A percentile compares a stretch with the other conserved stretches of the same genome.
phyloP scores from a whole-genome alignment of 208 protist genomes.

The Acanthamoeba lenticulata region DNA sequence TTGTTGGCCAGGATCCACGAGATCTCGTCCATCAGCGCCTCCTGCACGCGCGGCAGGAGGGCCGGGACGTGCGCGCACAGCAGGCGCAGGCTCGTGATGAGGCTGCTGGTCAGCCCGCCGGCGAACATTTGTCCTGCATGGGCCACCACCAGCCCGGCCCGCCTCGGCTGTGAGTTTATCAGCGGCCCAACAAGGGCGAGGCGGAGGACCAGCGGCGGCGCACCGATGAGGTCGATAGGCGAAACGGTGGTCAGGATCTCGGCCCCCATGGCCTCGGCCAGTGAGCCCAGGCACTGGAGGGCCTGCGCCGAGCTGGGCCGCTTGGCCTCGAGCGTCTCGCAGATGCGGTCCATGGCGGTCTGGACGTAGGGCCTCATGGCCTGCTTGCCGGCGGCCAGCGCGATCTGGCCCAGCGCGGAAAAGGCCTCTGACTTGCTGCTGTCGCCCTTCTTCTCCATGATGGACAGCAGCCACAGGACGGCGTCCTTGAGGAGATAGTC shows the following conservation, averaged over 20 bases:
- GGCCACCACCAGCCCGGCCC: neutral
- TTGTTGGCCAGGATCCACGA: constrained; percentile 49
- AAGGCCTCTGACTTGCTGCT: constrained; percentile 72
- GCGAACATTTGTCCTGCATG: constrained; percentile 76
- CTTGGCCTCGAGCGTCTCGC: constrained; percentile 68
- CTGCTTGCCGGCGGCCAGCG: constrained; percentile 71
- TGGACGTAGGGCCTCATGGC: constrained; percentile 79
- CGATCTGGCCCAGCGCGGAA: constrained; percentile 82
- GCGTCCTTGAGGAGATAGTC: constrained; percentile 58
- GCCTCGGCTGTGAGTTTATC: too few species aligned
- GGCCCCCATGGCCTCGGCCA: constrained; percentile 78
- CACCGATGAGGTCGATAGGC: neutral
- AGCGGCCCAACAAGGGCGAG: too few species aligned
- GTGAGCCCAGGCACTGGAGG: constrained; percentile 80
- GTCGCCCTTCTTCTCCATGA: constrained; percentile 22
- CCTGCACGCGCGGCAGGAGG: constrained; percentile 81
- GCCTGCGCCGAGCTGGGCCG: constrained; percentile 70
- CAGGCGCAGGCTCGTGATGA: constrained; percentile 73
- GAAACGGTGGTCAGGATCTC: constrained; percentile 51
- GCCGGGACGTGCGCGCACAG: constrained; percentile 75
- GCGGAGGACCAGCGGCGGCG: too few species aligned
- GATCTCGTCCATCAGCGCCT: constrained; percentile 45
- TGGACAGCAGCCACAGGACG: constrained; percentile 5
- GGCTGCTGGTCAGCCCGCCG: constrained; percentile 50
- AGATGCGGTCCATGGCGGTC: constrained; percentile 67